Conservation (phyloP, 2,329 filamentous ascomycete genomes). For the Lizonia empirigonia region DNA sequence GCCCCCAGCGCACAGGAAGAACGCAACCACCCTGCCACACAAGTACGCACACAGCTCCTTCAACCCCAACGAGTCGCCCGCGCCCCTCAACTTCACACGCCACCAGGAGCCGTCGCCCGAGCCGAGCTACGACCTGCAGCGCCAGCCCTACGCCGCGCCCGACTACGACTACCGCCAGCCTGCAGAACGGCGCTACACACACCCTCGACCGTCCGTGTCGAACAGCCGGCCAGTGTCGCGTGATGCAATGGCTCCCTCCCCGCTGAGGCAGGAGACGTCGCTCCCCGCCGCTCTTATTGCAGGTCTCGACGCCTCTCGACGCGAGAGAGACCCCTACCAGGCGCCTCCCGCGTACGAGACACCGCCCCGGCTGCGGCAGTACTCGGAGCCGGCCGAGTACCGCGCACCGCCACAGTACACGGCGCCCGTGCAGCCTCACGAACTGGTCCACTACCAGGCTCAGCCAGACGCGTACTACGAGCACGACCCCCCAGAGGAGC, state of each 20-base stretch:
- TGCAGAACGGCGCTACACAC: constrained; percentile 43
- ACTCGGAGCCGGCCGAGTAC: constrained; percentile 45
- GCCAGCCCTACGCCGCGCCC: constrained; percentile 31
- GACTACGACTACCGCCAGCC: constrained; percentile 33
- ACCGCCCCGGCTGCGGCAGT: constrained; percentile 35
- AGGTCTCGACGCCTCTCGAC: constrained; percentile 34
- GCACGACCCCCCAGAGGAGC: constrained; percentile 48
- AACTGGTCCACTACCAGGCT: constrained; percentile 37
- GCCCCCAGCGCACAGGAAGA: constrained; percentile 47
- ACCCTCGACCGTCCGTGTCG: constrained; percentile 29
- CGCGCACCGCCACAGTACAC: constrained; percentile 42
- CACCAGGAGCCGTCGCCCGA: constrained; percentile 36
- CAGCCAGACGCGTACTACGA: constrained; percentile 50
- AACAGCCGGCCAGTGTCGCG: constrained; percentile 42
- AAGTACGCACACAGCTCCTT: constrained; percentile 29
- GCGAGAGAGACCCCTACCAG: constrained; percentile 8
- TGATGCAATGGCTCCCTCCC: constrained; percentile 42
- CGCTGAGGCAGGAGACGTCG: constrained; percentile 38
- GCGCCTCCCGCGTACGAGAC: constrained; percentile 26
- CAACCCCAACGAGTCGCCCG: constrained; percentile 34
- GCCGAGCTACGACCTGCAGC: constrained; percentile 30
- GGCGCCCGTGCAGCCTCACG: constrained; percentile 34
- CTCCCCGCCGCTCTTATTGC: constrained; percentile 42
- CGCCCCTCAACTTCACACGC: constrained; percentile 41
- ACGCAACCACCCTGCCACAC: constrained; percentile 39